Evolutionary conservation across 108 stramenopile species (phyloP), one percentile per base, ranked within the genome.

Genomic region (Fragilariopsis cylindrus): DNA sequence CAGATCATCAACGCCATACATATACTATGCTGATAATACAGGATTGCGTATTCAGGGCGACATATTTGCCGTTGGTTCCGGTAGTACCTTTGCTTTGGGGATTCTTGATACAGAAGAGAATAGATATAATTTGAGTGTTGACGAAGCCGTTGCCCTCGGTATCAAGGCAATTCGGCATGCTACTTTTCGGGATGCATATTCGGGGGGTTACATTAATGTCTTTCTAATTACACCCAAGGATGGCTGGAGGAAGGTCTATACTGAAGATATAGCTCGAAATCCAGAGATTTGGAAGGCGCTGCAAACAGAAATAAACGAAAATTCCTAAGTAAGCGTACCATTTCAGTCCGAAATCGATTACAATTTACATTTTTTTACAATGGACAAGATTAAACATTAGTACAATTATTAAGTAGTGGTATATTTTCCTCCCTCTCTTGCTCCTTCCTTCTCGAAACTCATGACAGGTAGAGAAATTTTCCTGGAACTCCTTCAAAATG

Each of bases 91-190:
- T 86, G 94, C 94, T n/a, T 68, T 92, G 46, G 94, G 89, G 8
- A 89, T 96, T 74, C 80, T 96, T 45, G 94, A 96, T 71, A 88
- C 86, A 19, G 87, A 91, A 72, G 45, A 67, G 49, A 49, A 71
- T 15, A 71, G 82, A 11, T 73, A 79, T 50, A 81, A 92, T 39
- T 80, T 96, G 88, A 82, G 84, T 12, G 84, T 83, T 45, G 85
- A 90, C 30, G 89, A 96, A 75, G 94, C 94, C 11, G 74, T 96
- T 54, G 79, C 86, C 45, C 81, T 96, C 45, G 94, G 89, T 12
- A 91, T 96, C 56, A 88, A 87, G 71, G 94, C 94, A 3, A 96
- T 96, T 55, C 90, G 94, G 1, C 90, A 96, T 71, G 94, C 94
- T 30, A 96, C 94, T 53, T 86, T 96, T 65, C 86, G 94, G n/a